Percentiles rank a stretch among this genome's conserved stretches.
These are phyloP conservation scores for Aspergillus sclerotialis DNA, from an alignment of 2,329 filamentous ascomycete genomes.

Conservation along the genomic window DNA sequence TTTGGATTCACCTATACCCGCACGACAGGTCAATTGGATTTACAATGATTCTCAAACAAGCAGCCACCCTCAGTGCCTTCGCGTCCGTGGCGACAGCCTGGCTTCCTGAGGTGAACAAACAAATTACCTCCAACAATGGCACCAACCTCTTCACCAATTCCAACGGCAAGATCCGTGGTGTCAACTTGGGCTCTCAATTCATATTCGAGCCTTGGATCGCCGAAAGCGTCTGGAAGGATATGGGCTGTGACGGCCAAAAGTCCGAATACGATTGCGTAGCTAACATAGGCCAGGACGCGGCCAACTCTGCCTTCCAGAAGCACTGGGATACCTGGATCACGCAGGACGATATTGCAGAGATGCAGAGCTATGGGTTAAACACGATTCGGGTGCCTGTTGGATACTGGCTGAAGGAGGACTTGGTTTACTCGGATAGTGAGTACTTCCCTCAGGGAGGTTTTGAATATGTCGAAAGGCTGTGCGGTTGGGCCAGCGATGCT, in stretches of 20 bases:
- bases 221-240: conserved; percentile 37
- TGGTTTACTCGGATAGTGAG: conserved; percentile 43
- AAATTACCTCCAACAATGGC: conserved; percentile 16
- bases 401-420: conserved; percentile 49
- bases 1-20: too few relatives aligned
- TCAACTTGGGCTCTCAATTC: conserved; percentile 49
- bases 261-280: conserved; percentile 51
- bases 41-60: too few relatives aligned
- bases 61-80: too few relatives aligned
- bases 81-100: conserved; percentile 15
- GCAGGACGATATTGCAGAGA: conserved; percentile 43
- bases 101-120: conserved; percentile 20
- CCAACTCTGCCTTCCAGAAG: conserved; percentile 41
- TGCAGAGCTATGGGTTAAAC: conserved; percentile 46
- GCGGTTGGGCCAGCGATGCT: conserved; percentile 42
- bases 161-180: conserved; percentile 44
- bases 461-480: conserved; percentile 41
- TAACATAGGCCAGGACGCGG: conserved; percentile 40
- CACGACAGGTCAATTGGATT: too few relatives aligned
- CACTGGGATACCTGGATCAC: conserved; percentile 50
- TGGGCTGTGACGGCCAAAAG: conserved; percentile 41
- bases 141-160: conserved; percentile 16
- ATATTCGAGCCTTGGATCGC: conserved; percentile 51
- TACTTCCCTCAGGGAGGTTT: conserved; percentile 46
- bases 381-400: conserved; percentile 50